These are phyloP conservation scores for Suhomyces vadensis DNA, from an alignment of 805 yeast genomes.

Conservation along the genomic window DNA sequence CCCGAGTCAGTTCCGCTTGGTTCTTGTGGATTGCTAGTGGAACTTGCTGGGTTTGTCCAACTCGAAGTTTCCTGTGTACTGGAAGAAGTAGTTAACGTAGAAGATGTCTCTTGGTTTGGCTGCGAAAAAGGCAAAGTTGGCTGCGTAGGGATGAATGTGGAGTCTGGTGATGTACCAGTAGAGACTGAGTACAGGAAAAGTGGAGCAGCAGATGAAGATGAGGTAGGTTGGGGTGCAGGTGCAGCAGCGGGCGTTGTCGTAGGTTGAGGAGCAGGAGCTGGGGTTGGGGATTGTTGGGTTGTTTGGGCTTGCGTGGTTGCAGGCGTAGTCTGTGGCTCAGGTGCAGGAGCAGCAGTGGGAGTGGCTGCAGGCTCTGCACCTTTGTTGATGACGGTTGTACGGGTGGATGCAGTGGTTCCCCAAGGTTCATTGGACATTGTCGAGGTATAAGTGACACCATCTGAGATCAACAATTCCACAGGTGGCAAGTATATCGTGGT, in stretches of 20 bases:
- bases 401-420: conserved; percentile 36
- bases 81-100: conserved; percentile 15
- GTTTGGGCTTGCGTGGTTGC: no score
- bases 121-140: conserved; percentile 24
- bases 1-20: conserved; percentile 16
- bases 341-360: conserved; percentile 12
- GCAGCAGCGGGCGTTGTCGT: conserved; percentile 16
- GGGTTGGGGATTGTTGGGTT: neutral
- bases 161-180: neutral
- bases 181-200: neutral
- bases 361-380: conserved; percentile 17
- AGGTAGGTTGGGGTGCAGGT: conserved; percentile 24
- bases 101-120: conserved; percentile 10
- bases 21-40: conserved; percentile 7
- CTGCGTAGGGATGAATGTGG: conserved; percentile 19
- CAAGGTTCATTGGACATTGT: conserved; percentile 39
- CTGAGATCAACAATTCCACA: conserved; percentile 52
- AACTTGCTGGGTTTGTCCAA: conserved; percentile 14
- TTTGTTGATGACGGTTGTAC: conserved; percentile 27
- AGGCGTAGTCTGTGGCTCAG: neutral
- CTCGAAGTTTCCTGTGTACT: conserved; percentile 11
- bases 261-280: conserved; percentile 23
- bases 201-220: conserved; percentile 8
- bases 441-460: conserved; percentile 51
- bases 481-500: conserved; percentile 52